Percentiles rank a stretch among this genome's conserved stretches.
These are phyloP conservation scores for Graphilbum sp. DNA, from an alignment of 2,329 filamentous ascomycete species.

Conservation along the genomic window DNA sequence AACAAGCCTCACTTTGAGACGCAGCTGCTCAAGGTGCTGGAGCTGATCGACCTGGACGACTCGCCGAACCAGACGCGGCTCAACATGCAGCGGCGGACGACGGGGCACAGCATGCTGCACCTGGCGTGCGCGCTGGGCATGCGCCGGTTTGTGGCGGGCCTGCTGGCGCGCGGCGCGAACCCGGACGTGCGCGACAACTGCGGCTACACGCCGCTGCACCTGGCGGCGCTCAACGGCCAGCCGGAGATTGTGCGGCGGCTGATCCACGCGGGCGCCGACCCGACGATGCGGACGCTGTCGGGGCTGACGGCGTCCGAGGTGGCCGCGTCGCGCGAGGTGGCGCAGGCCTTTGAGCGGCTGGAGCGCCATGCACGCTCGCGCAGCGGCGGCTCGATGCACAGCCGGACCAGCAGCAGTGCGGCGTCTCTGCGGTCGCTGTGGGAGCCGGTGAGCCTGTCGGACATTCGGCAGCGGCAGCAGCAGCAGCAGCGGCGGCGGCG, in stretches of 20 bases:
- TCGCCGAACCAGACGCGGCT: constrained; percentile 50
- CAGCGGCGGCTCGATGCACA: constrained; percentile 44
- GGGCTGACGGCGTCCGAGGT: constrained; percentile 59
- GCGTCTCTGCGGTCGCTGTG: constrained; percentile 51
- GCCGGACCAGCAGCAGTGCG: constrained; percentile 50
- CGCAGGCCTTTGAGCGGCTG: constrained; percentile 44
- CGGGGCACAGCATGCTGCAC: constrained; percentile 69
- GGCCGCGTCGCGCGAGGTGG: constrained; percentile 46
- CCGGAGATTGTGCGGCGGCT: constrained; percentile 61
- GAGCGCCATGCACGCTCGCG: constrained; percentile 48
- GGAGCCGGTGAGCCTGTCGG: constrained; percentile 26
- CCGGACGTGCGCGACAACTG: constrained; percentile 59
- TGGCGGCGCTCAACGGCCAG: constrained; percentile 63
- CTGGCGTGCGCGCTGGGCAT: constrained; percentile 61
- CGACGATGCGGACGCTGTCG: constrained; percentile 50
- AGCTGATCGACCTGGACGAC: constrained; percentile 64
- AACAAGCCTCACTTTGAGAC: constrained; percentile 41
- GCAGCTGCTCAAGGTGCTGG: constrained; percentile 56
- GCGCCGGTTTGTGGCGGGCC: constrained; percentile 57
- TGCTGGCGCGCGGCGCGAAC: constrained; percentile 64
- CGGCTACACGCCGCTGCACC: constrained; percentile 68
- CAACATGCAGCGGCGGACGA: constrained; percentile 43
- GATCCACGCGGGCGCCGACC: constrained; percentile 56
- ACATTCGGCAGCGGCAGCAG: neutral
- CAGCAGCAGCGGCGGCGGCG: neutral